These are phyloP conservation scores for Wickerhamomyces mucosus DNA, from an alignment of 805 yeast genomes.

Conservation along the genomic window DNA sequence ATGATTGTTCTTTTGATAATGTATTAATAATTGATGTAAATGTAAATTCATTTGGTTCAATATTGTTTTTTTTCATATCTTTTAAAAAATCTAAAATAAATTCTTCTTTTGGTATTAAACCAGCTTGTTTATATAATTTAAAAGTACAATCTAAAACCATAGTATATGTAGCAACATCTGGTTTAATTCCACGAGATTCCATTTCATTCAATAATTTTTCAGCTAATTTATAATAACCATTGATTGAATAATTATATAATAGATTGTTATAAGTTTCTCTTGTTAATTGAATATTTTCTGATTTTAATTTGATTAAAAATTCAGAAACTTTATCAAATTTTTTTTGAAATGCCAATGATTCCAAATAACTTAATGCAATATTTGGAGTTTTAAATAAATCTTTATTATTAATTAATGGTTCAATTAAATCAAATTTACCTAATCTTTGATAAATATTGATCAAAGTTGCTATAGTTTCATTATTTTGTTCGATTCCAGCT, in stretches of 20 bases:
- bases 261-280: slow-evolving; percentile 44
- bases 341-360: slow-evolving; percentile 8
- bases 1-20: slow-evolving; percentile 36
- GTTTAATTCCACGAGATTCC: slow-evolving; percentile 31
- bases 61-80: slow-evolving; percentile 29
- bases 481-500: slow-evolving; percentile 25
- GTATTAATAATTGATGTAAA: slow-evolving; percentile 45
- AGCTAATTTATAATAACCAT: slow-evolving; percentile 34
- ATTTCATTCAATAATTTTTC: slow-evolving; percentile 39
- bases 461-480: slow-evolving; percentile 38
- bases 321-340: slow-evolving; percentile 9
- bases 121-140: slow-evolving; percentile 34
- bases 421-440: slow-evolving; percentile 27
- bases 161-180: slow-evolving; percentile 58
- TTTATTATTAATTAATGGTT: slow-evolving; percentile 26
- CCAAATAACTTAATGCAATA: slow-evolving; percentile 15
- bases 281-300: slow-evolving; percentile 32
- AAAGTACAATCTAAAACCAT: slow-evolving; percentile 45
- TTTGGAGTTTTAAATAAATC: slow-evolving; percentile 25
- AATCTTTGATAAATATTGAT: slow-evolving; percentile 41
- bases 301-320: slow-evolving; percentile 4
- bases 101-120: slow-evolving; percentile 30
- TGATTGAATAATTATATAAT: slow-evolving; percentile 31
- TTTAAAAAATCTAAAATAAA: slow-evolving; percentile 29
- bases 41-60: slow-evolving; percentile 36